These are phyloP conservation scores for Albugo laibachii DNA, from an alignment of 352 stramenopile genomes.

Conservation along the genomic window DNA sequence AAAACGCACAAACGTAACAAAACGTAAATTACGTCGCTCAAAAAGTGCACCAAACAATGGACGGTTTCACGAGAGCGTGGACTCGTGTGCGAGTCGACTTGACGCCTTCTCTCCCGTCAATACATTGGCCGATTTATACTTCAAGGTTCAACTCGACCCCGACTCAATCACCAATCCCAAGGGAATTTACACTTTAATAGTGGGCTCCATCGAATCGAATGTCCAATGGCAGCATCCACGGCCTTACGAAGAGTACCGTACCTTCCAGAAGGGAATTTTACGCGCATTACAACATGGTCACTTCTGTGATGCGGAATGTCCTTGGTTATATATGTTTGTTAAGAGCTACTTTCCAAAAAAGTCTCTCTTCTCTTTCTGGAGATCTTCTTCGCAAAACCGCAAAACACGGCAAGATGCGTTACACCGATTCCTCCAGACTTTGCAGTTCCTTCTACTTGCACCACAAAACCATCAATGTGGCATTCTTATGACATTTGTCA, in stretches of 20 bases:
- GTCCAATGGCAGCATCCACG: constrained; percentile 22
- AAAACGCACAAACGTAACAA: no score
- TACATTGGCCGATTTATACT: no score
- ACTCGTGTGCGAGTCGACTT: no score
- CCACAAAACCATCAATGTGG: constrained; percentile 35
- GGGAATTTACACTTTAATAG: constrained; percentile 25
- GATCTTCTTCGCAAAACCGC: constrained; percentile 8
- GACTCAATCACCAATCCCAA: no score
- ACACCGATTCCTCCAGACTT: constrained; percentile 30
- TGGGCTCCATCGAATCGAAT: constrained; percentile 16
- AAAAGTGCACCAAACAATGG: no score
- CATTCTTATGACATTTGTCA: constrained; percentile 14
- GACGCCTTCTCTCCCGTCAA: no score
- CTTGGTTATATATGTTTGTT: constrained; percentile 49
- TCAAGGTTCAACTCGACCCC: no score
- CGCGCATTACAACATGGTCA: constrained; percentile 42
- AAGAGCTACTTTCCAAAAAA: constrained; percentile 67
- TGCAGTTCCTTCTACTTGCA: constrained; percentile 34
- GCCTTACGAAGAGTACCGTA: constrained; percentile 58
- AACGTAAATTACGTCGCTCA: no score
- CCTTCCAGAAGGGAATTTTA: constrained; percentile 40
- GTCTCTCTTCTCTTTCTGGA: constrained; percentile 23
- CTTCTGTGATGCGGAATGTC: constrained; percentile 49
- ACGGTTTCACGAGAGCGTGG: no score
- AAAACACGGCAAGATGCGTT: constrained; percentile 21